Evolutionary conservation across 768 basidiomycete species (phyloP), one percentile per base, ranked within the genome.

Genomic region (Lactarius indigo): DNA sequence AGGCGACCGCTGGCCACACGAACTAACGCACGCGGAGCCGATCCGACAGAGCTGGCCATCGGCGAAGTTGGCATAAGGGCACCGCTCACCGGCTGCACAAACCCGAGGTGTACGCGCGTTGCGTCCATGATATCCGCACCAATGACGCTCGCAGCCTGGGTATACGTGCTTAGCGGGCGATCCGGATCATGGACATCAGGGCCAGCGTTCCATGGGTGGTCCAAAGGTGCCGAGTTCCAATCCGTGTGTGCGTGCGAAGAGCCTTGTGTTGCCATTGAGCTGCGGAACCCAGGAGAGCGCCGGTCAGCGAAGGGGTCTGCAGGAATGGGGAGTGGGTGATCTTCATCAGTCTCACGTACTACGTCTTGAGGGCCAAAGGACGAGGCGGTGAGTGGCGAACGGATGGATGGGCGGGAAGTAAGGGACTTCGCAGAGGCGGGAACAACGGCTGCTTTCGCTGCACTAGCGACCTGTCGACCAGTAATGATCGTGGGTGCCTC

Each of bases 401-500:
- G 83, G 23, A 81, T 73, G 1, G 82, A 70, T 1, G 85, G 83
- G 72, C 20, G 81, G 75, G 66, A 83, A 81, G 65, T 83, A 73
- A 57, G 78, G 73, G 58, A 84, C 81, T 5, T 71, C 39, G 59
- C 72, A 70, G 68, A 74, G 57, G 68, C 72, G 71, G 31, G 74
- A 72, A 94, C 86, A 39, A 93, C 87, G 74, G 91, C 89, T 35
- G 92, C 90, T 76, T 88, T 91, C 57, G 87, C 87, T 42, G 91
- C 85, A 39, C 90, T 90, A 50, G 91, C 76, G 8, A 92, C 88
- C 71, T 91, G 88, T 57, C 89, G 75, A 82, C 72, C 90, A 0
- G 89, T 91, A 68, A 93, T 85, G 71, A 93, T 93, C 79, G 89
- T 87, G 28, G 91, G 90, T 1, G 89, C 86, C 74, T 93, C 91